Evolutionary conservation across 1,139 yeast species (phyloP), one percentile per base, ranked within the genome.

Genomic region (Sugiyamaella castrensis): DNA sequence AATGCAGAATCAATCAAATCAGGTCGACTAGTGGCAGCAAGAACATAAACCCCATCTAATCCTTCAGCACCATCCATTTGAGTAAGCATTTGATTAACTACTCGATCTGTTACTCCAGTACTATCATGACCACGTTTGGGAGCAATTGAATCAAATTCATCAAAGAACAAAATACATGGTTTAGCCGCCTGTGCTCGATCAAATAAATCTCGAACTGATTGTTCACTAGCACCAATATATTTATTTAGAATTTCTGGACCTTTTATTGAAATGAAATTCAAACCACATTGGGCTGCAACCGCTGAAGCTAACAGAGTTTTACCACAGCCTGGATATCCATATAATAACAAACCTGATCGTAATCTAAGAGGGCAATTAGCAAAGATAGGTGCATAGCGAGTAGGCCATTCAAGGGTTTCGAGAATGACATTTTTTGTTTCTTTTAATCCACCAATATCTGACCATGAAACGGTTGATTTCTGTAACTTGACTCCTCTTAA

Each of bases 31-130:
- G 98, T 94, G 0, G 98, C 98, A 0, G 98, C 98, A 30, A 92
- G 73, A 0, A 94, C 96, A 63, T 92, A 92, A 2, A 94, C 98
- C 0, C 98, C 98, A 61, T 91, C 97, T 33, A 91, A 72, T 0
- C 98, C 98, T 67, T 92, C 98, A 1, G 98, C 98, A 71, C 99
- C 99, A 69, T 92, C 99, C 96, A 92, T 89, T 66, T 94, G 98
- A 0, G 98, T 92, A 62, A 92, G 78, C 82, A 92, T 80, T 65
- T 92, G 98, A 68, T 94, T 94, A 36, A 92, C 98, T 37, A 92
- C 97, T 62, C 98, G 78, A 66, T 92, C 98, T 1, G 98, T 92
- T 4, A 92, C 98, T 53, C 98, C 98, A 0, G 98, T 91, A 2
- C 96, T 87, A 63, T 92, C 98, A 63, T 91, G 98, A 1, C 98